These are phyloP conservation scores for Adansonia rubrostipa DNA, from an alignment of 441 rosid species.

Conservation along the genomic window DNA sequence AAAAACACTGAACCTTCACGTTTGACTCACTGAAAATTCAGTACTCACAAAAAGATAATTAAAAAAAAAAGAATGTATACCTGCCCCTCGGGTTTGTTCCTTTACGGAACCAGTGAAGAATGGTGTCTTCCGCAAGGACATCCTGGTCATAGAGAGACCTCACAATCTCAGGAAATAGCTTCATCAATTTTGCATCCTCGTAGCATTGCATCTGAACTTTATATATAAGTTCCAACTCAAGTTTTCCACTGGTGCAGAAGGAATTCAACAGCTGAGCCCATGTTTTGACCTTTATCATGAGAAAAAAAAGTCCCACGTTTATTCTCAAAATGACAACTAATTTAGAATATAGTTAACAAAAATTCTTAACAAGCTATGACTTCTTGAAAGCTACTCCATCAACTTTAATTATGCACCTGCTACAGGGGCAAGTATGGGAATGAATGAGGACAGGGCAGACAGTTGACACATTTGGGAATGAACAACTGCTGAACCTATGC, in stretches of 20 bases:
- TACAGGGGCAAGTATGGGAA: not conserved
- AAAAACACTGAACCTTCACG: not conserved
- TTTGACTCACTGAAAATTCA: not conserved
- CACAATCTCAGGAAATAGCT: conserved; percentile 90
- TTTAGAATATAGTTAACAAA: not conserved
- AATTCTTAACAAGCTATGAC: not conserved
- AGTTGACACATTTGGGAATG: not conserved
- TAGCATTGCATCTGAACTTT: conserved; percentile 98
- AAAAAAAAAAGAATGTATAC: conserved; percentile 36
- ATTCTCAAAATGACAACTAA: not conserved
- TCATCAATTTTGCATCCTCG: conserved; percentile 97
- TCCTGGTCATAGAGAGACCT: conserved; percentile 88
- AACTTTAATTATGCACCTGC: not conserved
- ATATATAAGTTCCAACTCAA: conserved; percentile 92
- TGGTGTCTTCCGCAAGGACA: conserved; percentile 95
- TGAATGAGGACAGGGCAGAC: not conserved
- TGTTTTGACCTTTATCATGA: conserved; percentile 65
- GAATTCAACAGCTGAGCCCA: conserved; percentile 82
- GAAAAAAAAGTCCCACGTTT: not conserved
- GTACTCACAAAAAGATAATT: no score
- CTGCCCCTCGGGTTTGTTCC: conserved; percentile 95
- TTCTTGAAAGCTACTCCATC: not conserved
- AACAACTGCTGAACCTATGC: not conserved
- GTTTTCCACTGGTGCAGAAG: conserved; percentile 84
- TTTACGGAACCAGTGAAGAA: conserved; percentile 87